Conservation (phyloP, 768 basidiomycete species). For the Lentinula sp. region DNA sequence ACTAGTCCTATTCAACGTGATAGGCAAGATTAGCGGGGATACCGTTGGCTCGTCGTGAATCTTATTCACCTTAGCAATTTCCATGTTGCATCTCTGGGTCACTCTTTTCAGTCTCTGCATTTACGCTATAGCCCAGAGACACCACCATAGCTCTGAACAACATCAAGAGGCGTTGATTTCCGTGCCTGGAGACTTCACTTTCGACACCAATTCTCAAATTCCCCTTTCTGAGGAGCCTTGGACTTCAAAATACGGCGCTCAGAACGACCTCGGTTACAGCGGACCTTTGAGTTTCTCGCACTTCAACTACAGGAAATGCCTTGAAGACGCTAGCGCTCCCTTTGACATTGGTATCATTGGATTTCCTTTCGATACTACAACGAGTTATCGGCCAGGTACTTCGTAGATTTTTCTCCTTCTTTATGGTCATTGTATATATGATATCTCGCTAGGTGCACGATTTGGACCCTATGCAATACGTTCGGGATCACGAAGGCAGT, state of each 20-base stretch:
- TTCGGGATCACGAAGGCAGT: constrained; percentile 48
- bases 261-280: constrained; percentile 51
- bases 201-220: background rate
- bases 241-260: constrained; percentile 47
- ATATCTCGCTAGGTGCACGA: constrained; percentile 39
- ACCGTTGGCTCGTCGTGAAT: no score
- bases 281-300: constrained; percentile 66
- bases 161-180: background rate
- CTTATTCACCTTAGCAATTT: no score
- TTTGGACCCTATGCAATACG: constrained; percentile 67
- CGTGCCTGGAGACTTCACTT: background rate
- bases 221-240: constrained; percentile 26
- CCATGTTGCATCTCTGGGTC: background rate
- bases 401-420: background rate
- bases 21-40: no score
- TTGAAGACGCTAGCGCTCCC: constrained; percentile 33
- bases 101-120: background rate
- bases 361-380: constrained; percentile 55
- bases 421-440: background rate
- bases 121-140: background rate
- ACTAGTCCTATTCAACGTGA: no score
- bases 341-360: constrained; percentile 64
- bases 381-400: constrained; percentile 33
- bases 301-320: constrained; percentile 48
- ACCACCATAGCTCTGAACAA: background rate